Evolutionary conservation across 805 yeast species (phyloP), one percentile per base, ranked within the genome.

Genomic region (Ogataea siamensis): DNA sequence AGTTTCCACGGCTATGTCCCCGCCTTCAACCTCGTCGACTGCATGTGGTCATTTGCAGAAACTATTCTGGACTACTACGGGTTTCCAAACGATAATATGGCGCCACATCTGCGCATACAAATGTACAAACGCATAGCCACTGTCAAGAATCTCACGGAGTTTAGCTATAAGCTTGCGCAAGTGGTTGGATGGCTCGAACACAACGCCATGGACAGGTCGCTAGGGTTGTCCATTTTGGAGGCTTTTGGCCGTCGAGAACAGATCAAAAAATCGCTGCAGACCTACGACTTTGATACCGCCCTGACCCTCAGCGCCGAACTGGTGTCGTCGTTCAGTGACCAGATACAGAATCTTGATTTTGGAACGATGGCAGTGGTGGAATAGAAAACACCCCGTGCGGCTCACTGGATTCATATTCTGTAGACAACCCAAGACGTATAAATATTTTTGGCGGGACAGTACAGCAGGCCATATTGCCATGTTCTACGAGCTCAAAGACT

Each of bases 1-100:
- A 3, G 6, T 5, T 17, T n/a, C 15, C 34, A 36, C 2, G 33
- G 30, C 9, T 21, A 15, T 5, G 21, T 39, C 15, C 16, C 37
- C 5, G 28, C 16, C 8, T 7, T 17, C 5, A 13, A 16, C 2
- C 19, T 45, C 7, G 28, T 44, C 16, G 64, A 60, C 34, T 47
- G 53, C 20, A 40, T 51, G 32, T 53, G 57, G 53, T 42, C 58
- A 2, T 55, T 52, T 23, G 40, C 39, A n/a, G 58, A 53, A 32
- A 24, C 42, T 4, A 33, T 56, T 5, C 34, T 55, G 11, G 49
- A 51, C 28, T 17, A 12, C 13, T 18, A 47, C 9, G 38, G 38
- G 3, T 22, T 53, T 7, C 63, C 61, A 2, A 46, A 49, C 24
- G 43, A 35, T 2, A 48, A 48, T 15, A 45, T 58, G 51, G 42